Base-by-base conservation (phyloP, 208 protist genomes). In the Vickermania spadyakhi region DNA sequence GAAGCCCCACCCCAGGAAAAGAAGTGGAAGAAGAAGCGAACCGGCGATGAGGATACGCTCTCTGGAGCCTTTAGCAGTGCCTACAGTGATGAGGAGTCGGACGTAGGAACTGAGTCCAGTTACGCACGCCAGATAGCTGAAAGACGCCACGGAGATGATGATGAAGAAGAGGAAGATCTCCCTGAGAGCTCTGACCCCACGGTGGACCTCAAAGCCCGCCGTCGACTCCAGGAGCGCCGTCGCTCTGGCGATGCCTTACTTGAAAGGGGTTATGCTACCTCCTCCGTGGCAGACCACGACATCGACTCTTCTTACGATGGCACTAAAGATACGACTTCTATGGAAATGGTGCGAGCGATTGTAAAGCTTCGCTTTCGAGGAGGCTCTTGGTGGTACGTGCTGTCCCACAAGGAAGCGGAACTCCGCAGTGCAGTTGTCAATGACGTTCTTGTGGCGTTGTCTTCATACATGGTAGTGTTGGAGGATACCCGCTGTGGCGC, bases 151-250 rank as follows among this genome's bases (percentile, higher is more conserved):
- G 25, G 22, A 13, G 25, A 56, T 5, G n/a, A 26, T 7, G 52
- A 56, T 7, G 52, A 56, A 21, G 25, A 56, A 21, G 52, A 56
- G 25, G 22, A 56, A 21, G 52, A 56, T n/a, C 11, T n/a, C 7
- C 11, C 36, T n/a, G 11, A 7, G 7, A 45, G 36, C 36, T 45
- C 36, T 45, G 7, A n/a, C 18, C 11, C 7, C 7, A 45, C 7
- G 36, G 36, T 45, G 18, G 36, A 45, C 18, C 18, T 45, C 18
- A 18, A 45, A 45, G 36, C 36, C 36, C 36, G 36, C 11, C 36
- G 36, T n/a, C 36, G 36, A 45, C 18, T 45, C 7, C 36, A 45
- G 18, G 11, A 45, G 11, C 36, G 36, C 18, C 7, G 36, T n/a
- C 11, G 36, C 36, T 45, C 36, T 45, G 36, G 36, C 11, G 36